Evolutionary conservation across 129 eudicot species (phyloP).

Genomic region (Kitagawia praeruptora): DNA sequence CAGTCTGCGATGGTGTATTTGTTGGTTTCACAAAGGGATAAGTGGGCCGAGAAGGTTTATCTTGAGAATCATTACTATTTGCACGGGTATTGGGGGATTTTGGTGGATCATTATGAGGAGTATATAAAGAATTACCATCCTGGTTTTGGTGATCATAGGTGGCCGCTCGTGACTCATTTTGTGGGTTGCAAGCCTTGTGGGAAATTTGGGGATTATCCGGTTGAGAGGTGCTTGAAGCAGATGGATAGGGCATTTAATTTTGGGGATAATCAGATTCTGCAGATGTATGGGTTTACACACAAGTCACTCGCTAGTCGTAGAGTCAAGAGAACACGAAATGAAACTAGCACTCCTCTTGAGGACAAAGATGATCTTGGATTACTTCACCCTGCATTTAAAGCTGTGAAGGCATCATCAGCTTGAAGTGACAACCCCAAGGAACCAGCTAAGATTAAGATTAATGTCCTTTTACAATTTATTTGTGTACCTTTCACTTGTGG

Average conservation of each 20-base stretch:
- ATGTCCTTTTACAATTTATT: slow-evolving; percentile 7
- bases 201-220: slow-evolving; percentile 81
- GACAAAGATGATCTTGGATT: slow-evolving; percentile 66
- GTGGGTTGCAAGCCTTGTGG: slow-evolving; percentile 97
- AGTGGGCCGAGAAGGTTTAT: slow-evolving; percentile 77
- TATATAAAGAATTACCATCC: slow-evolving; percentile 70
- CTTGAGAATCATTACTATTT: slow-evolving; percentile 72
- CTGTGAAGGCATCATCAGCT: slow-evolving; percentile 53
- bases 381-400: slow-evolving; percentile 80
- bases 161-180: slow-evolving; percentile 96
- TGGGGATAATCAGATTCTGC: slow-evolving; percentile 85
- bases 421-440: slow-evolving; percentile 16
- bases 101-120: slow-evolving; percentile 83
- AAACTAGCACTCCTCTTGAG: slow-evolving; percentile 69
- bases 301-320: slow-evolving; percentile 68
- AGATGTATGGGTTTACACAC: slow-evolving; percentile 85
- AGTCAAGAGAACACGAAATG: slow-evolving; percentile 59
- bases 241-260: slow-evolving; percentile 87
- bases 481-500: slow-evolving; percentile 7
- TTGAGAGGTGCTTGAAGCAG: slow-evolving; percentile 89
- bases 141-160: slow-evolving; percentile 81
- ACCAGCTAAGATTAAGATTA: slow-evolving; percentile 11
- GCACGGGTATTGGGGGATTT: slow-evolving; percentile 93
- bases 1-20: slow-evolving; percentile 93
- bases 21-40: slow-evolving; percentile 57